Percentiles rank a stretch among this genome's conserved stretches.
phyloP scores from a whole-genome alignment of 306 rosid species.

The Abrus precatorius region DNA sequence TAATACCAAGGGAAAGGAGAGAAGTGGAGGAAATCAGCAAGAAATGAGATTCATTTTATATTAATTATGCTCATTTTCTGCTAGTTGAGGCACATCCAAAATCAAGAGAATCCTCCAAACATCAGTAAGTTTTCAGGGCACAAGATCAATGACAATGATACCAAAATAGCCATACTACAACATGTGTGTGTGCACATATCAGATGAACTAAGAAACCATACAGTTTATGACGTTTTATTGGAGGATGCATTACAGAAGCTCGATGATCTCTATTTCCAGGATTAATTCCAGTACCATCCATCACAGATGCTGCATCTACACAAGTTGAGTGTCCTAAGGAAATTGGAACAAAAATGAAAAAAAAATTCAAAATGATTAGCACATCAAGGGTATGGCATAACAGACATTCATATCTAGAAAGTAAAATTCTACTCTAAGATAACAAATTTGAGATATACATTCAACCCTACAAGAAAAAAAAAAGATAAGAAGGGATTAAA shows the following conservation, averaged over 20 bases:
- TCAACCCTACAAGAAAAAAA: constrained; percentile 34
- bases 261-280: constrained; percentile 63
- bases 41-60: constrained; percentile 31
- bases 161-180: constrained; percentile 44
- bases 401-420: constrained; percentile 18
- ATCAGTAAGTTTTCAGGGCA: constrained; percentile 31
- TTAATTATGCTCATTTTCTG: not conserved
- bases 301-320: constrained; percentile 59
- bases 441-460: constrained; percentile 27
- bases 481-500: not conserved
- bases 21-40: not conserved
- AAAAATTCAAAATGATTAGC: constrained; percentile 39
- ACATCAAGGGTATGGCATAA: constrained; percentile 27
- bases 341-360: constrained; percentile 46
- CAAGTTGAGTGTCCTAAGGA: constrained; percentile 57
- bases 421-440: constrained; percentile 23
- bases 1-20: not conserved
- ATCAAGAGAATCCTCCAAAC: not conserved
- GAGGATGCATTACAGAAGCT: constrained; percentile 69
- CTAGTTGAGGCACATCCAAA: not conserved
- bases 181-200: not conserved
- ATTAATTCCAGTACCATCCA: constrained; percentile 63
- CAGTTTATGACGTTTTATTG: constrained; percentile 88
- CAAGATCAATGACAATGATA: constrained; percentile 37
- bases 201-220: constrained; percentile 64